Evolutionary conservation across 1,139 yeast genomes (phyloP).

Genomic region (Yamadazyma buinensis): DNA sequence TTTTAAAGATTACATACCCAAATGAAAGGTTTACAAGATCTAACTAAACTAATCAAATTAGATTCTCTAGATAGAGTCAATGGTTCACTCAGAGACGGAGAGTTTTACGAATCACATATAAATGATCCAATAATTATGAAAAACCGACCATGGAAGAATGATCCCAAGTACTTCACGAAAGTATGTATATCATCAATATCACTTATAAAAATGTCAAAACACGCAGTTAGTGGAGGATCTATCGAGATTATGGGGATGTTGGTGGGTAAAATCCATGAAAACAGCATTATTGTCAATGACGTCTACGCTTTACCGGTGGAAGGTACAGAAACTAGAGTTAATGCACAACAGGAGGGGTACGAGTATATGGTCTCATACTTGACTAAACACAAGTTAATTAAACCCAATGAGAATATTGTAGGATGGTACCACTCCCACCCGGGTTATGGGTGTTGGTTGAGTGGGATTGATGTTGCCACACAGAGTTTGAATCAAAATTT

Average conservation of each 20-base stretch:
- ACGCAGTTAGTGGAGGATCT: slow-evolving; percentile 83
- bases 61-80: slow-evolving; percentile 4
- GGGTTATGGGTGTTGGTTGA: slow-evolving; percentile 93
- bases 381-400: slow-evolving; percentile 53
- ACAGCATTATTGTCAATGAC: slow-evolving; percentile 71
- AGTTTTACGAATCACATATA: slow-evolving; percentile 6
- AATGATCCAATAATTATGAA: slow-evolving; percentile 11
- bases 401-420: slow-evolving; percentile 60
- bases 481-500: slow-evolving; percentile 80
- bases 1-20: no score
- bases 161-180: slow-evolving; percentile 59
- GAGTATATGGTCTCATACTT: slow-evolving; percentile 90
- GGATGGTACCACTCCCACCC: slow-evolving; percentile 99
- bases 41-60: slow-evolving; percentile 6
- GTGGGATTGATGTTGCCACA: slow-evolving; percentile 87
- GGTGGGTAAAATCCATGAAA: slow-evolving; percentile 65
- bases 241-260: slow-evolving; percentile 95
- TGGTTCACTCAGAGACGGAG: slow-evolving; percentile 8
- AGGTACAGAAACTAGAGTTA: slow-evolving; percentile 94
- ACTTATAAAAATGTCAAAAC: slow-evolving; percentile 71
- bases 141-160: slow-evolving; percentile 38
- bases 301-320: slow-evolving; percentile 87
- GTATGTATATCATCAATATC: slow-evolving; percentile 75
- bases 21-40: slow-evolving; percentile 5
- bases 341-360: slow-evolving; percentile 90